Evolutionary conservation across 345 rosid species (phyloP), one percentile per base, ranked within the genome.

Genomic region (Corchorus olitorius): DNA sequence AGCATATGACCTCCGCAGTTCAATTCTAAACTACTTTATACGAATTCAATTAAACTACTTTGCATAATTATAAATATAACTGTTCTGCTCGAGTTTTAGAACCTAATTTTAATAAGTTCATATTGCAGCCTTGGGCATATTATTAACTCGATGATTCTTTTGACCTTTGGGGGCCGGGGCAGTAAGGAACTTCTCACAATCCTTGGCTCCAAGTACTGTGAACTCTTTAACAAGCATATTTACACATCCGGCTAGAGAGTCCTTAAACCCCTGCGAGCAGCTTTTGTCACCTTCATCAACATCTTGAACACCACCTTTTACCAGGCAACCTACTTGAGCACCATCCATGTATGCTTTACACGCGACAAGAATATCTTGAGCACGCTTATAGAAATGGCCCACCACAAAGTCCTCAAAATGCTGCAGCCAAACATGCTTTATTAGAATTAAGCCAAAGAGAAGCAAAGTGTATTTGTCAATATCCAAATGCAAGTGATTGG

Each of bases 321-420:
- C 87, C 73, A 84, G 69, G 78, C 80, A 83, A 41, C 91, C 98
- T 10, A 92, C 92, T 58, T 83, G 83, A 62, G 92, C 97, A 63
- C 97, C 99, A 19, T 83, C 89, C 81, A 74, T 79, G 73, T 95
- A 90, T 6, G 93, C 92, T 82, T 86, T 82, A 78, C 99, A 92
- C 37, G 98, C 96, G 67, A 83, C 84, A 74, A 93, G 70, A 65
- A 93, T 88, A 58, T 87, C 92, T 72, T 77, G 81, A 48, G 93
- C 92, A 52, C 80, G 82, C 74, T 77, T 83, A 80, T 78, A 84
- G 89, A 95, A 95, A 80, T 90, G 97, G 16, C 98, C 99, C 75
- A 76, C 71, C 20, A 88, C 82, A 53, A 90, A 93, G 75, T 88
- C 92, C 85, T 88, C 87, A 62, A 95, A 95, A 83, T 92, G 88